phyloP scores from a whole-genome alignment of 495 filamentous ascomycete genomes.

The Aspergillus ostianus region DNA sequence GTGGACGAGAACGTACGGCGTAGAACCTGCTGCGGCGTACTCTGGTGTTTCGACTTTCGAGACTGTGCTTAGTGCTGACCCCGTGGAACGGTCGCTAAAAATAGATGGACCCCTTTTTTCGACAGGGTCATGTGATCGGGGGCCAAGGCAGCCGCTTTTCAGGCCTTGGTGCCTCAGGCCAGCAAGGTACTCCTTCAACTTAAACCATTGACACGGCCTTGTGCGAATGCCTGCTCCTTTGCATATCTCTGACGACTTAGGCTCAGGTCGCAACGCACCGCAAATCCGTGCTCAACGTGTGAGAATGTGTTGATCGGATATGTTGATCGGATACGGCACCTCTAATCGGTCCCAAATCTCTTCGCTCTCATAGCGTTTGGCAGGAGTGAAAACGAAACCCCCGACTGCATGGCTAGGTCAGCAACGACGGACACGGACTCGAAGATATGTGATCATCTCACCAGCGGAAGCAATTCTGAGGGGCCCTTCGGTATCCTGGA shows the following conservation, averaged over 20 bases:
- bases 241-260: constrained; percentile 57
- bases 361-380: no score
- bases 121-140: not conserved
- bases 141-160: not conserved
- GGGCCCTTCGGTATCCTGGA: constrained; percentile 62
- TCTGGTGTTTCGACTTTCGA: no score
- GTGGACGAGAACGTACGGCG: no score
- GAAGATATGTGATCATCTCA: not conserved
- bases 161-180: not conserved
- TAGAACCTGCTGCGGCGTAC: no score
- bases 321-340: no score
- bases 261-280: constrained; percentile 57
- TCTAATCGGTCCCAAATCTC: no score
- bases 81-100: not conserved
- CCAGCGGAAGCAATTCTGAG: constrained; percentile 68
- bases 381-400: constrained; percentile 17
- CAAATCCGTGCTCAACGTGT: constrained; percentile 67
- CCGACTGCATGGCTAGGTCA: constrained; percentile 20
- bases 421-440: not conserved
- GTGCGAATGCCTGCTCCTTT: constrained; percentile 71
- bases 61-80: not conserved
- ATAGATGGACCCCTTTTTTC: not conserved
- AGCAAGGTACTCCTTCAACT: no score
- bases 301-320: no score
- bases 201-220: constrained; percentile 67